Percentiles rank a stretch among this genome's conserved stretches.
These are phyloP conservation scores for Polytrichum commune DNA, from an alignment of 225 moss, liverwort and hornwort genomes.

Conservation along the genomic window DNA sequence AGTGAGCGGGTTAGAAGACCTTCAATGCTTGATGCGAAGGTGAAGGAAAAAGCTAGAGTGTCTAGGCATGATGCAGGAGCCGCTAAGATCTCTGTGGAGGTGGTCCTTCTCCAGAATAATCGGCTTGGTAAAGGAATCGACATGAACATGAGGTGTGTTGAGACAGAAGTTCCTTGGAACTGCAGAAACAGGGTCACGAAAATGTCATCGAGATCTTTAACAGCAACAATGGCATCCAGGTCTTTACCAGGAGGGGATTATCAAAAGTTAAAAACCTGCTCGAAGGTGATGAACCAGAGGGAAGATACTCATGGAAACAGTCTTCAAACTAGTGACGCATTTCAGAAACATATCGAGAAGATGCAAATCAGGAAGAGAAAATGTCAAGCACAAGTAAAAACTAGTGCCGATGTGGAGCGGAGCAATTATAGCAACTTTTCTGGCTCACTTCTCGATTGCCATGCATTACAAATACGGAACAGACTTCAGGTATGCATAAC, in stretches of 20 bases:
- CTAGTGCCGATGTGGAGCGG: constrained; percentile 43
- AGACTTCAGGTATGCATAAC: constrained; percentile 34
- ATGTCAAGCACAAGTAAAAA: constrained; percentile 38
- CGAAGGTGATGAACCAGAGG: not conserved
- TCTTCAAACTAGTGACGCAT: not conserved
- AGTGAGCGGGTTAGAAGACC: constrained; percentile 19
- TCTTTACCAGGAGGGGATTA: not conserved
- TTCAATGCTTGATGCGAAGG: constrained; percentile 19
- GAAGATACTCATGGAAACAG: too few species aligned
- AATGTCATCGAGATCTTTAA: not conserved
- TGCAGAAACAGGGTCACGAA: not conserved
- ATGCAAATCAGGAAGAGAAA: not conserved
- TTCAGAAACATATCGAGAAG: not conserved
- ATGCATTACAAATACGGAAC: not conserved
- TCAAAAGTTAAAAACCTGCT: not conserved
- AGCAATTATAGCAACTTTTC: constrained; percentile 27
- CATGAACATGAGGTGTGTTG: constrained; percentile 7
- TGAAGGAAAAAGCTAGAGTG: constrained; percentile 13
- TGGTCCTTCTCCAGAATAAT: not conserved
- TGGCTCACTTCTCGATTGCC: constrained; percentile 24
- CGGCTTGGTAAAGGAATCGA: not conserved
- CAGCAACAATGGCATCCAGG: not conserved
- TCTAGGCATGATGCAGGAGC: constrained; percentile 7
- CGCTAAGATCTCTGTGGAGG: constrained; percentile 14
- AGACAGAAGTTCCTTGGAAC: constrained; percentile 5